Base-by-base conservation (phyloP, 768 basidiomycete species). In the Lentinula aciculospora region DNA sequence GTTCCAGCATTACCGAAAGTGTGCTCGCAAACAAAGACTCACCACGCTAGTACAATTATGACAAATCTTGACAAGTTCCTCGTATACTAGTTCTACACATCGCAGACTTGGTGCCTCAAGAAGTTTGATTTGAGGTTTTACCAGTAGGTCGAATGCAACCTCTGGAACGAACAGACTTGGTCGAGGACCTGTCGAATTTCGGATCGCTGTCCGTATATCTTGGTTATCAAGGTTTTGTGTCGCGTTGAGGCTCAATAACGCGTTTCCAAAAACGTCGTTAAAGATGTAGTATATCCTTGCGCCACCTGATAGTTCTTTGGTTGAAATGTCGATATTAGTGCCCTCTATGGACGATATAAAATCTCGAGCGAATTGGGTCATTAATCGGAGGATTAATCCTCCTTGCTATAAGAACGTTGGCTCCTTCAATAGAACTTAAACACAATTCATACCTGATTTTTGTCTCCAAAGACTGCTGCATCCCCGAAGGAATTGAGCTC, bases 201-300 rank as follows among this genome's bases (percentile, higher is more conserved):
- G 85, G 63, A 99, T 99, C 27, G 97, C 97, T 4, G 97, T 99
- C 23, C 96, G 85, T 67, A 99, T 98, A 68, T 99, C 97, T 64
- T 91, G 89, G 59, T 90, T 86, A 58, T 94, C 94, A 56, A 99
- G 79, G 67, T 95, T 95, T 48, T 85, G 80, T 13, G 94, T 93
- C 1, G 97, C 87, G 67, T 98, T 90, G 65, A 99, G 92, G 5
- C 83, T 88, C 56, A 85, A 82, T 6, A 99, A 83, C 1, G 96
- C 97, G 53, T 89, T 81, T 1, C 97, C 97, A 67, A 98, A 99
- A 54, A 98, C 84, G 66, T 98, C 97, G 69, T 98, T 94, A 82
- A 99, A 99, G 69, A 99, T 98, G 75, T 98, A 98, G 73, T 98
- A 98, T 72, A 99, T 94, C 55, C 97, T 84, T 23, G 97, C 97